phyloP scores from a whole-genome alignment of 345 rosid species.

The Pistacia integerrima region DNA sequence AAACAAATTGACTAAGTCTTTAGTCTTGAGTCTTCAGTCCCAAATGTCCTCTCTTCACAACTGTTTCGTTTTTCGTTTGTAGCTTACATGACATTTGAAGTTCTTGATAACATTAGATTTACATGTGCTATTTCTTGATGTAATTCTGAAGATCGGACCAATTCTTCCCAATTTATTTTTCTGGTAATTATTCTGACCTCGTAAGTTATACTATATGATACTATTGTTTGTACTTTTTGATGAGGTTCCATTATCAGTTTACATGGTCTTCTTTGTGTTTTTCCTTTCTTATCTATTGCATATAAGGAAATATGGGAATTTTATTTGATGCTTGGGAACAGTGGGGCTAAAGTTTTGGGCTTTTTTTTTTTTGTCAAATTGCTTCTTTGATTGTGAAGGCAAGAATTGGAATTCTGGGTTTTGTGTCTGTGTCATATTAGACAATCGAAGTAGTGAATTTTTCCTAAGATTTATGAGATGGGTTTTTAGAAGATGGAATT shows the following conservation, averaged over 20 bases:
- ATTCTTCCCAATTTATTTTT: conserved; percentile 4
- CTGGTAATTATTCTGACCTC: conserved; percentile 14
- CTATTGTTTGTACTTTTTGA: not conserved
- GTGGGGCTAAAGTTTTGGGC: not conserved
- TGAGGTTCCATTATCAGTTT: not conserved
- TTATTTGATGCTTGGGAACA: not conserved
- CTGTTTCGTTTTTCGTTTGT: too few relatives aligned
- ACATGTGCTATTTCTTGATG: not conserved
- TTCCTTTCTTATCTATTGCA: not conserved
- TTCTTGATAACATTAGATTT: too few relatives aligned
- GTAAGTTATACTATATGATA: too few relatives aligned
- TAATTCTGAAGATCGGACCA: conserved; percentile 13
- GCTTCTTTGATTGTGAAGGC: not conserved
- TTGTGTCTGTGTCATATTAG: not conserved
- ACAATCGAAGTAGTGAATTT: too few relatives aligned
- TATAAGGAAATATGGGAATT: not conserved
- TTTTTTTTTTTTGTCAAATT: not conserved
- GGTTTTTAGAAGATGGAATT: not conserved
- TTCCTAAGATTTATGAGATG: not conserved
- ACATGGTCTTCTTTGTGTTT: not conserved
- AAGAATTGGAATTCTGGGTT: not conserved
- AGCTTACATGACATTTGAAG: too few relatives aligned
- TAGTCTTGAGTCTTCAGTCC: not conserved
- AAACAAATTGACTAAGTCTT: not conserved
- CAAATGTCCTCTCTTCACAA: not conserved